Base-by-base conservation (phyloP, 495 filamentous ascomycete species). In the Daldinia vernicosa region DNA sequence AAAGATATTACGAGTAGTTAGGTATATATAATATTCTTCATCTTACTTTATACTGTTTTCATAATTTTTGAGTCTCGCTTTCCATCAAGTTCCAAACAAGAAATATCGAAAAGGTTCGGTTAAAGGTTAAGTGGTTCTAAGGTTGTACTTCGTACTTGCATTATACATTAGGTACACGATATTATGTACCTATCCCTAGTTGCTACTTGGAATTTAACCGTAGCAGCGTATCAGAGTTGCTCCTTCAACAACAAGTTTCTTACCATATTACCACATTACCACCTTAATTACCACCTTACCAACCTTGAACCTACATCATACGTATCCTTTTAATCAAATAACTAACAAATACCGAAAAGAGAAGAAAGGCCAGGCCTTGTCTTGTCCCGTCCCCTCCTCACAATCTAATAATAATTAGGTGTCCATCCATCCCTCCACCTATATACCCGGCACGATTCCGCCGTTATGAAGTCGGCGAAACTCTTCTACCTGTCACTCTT, bases 401-500 rank as follows among this genome's bases (percentile, higher is more conserved):
- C 45, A 58, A 75, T 67, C 45, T 59, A 75, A 59, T 65, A 62
- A 71, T 67, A 62, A 75, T 70, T 62, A 63, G 52, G 55, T 63
- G 61, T 68, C 43, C 62, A 60, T 68, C 58, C 60, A 56, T 50
- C 47, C 50, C 15, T 15, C 56, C 39, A 50, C 60, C 47, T 72
- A 72, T 69, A 69, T 73, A 73, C 57, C 58, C 61, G 57, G 51
- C 51, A 66, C 57, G 15, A 56, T 58, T 69, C 67, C 65, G n/a
- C 66, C 64, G 58, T 52, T 60, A 94, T 93, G 91, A 89, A 85
- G 72, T 83, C 90, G 47, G 84, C 87, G 58, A 87, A 86, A 72
- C 80, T 89, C 22, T 93, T 94, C 79, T 94, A 90, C 79, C 81
- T 94, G 71, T 91, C 92, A 55, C 80, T 93, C 47, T 94, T 94